Conservation (phyloP, 1,284 basidiomycete genomes). For the Sphagnurus paluster region DNA sequence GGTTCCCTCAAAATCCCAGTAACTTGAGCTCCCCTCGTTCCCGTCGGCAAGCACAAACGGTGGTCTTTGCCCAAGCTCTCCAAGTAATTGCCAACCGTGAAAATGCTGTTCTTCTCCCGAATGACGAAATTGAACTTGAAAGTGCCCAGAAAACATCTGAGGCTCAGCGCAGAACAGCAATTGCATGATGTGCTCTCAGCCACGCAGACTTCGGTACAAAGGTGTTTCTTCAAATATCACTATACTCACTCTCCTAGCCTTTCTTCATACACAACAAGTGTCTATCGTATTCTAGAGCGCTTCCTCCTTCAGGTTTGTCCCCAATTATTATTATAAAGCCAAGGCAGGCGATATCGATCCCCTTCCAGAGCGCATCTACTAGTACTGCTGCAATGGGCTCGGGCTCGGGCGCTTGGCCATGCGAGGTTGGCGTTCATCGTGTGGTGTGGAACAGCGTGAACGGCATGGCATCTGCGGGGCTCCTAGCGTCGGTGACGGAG, state of each 20-base stretch:
- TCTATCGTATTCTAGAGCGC: constrained; percentile 83
- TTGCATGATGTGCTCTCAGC: too few species aligned
- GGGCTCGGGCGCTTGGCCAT: constrained; percentile 72
- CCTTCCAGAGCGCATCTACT: constrained; percentile 28
- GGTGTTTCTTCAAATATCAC: background rate
- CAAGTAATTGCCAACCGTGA: too few species aligned
- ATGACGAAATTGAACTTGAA: too few species aligned
- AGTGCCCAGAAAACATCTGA: too few species aligned
- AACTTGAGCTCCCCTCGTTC: too few species aligned
- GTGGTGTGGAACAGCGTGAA: constrained; percentile 79
- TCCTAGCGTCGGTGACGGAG: constrained; percentile 78
- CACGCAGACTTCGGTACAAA: too few species aligned
- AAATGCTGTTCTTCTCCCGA: too few species aligned
- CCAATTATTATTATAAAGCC: constrained; percentile 8
- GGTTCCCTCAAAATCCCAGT: too few species aligned
- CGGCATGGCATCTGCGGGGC: constrained; percentile 62
- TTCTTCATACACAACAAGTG: constrained; percentile 73
- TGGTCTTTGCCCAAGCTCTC: too few species aligned
- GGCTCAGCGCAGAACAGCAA: too few species aligned
- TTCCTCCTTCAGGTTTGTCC: constrained; percentile 69
- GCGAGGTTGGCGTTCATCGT: constrained; percentile 72
- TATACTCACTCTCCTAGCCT: constrained; percentile 47
- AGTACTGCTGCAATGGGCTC: too few species aligned
- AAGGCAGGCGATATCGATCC: constrained; percentile 1
- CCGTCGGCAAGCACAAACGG: too few species aligned